Evolutionary conservation across 768 basidiomycete genomes (phyloP).

Genomic region (Stropharia rugosoannulata): DNA sequence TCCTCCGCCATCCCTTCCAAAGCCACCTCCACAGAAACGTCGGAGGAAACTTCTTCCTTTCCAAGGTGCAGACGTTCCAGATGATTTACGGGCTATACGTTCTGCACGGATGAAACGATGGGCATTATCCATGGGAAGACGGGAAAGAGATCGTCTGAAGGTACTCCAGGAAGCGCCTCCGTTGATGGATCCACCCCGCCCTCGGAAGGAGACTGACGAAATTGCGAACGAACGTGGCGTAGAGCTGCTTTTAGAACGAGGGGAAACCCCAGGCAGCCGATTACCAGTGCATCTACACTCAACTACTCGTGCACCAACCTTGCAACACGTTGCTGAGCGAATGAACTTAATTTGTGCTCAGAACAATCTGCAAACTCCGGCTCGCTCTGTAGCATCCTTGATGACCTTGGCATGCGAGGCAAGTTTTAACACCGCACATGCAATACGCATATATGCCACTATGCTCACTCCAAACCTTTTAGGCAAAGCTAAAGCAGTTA

Average conservation of each 20-base stretch:
- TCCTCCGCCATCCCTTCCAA: constrained; percentile 60
- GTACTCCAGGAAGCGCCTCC: constrained; percentile 41
- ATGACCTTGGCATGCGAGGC: constrained; percentile 82
- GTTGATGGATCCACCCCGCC: constrained; percentile 39
- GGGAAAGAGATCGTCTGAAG: constrained; percentile 73
- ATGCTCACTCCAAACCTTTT: background rate
- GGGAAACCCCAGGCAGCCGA: constrained; percentile 71
- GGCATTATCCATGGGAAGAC: constrained; percentile 68
- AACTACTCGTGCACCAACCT: constrained; percentile 66
- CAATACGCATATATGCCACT: background rate
- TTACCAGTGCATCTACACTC: constrained; percentile 74
- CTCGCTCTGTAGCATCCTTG: constrained; percentile 61
- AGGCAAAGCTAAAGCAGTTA: constrained; percentile 84
- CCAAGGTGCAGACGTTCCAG: constrained; percentile 59
- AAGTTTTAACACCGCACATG: constrained; percentile 11
- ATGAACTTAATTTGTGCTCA: constrained; percentile 83
- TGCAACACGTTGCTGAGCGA: constrained; percentile 77
- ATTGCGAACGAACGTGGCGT: constrained; percentile 72
- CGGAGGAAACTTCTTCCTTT: constrained; percentile 71
- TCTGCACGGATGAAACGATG: constrained; percentile 72
- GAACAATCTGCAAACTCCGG: constrained; percentile 62
- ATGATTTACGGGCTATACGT: constrained; percentile 52
- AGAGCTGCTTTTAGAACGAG: constrained; percentile 59
- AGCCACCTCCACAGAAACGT: constrained; percentile 63
- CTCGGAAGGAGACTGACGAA: constrained; percentile 59